Percentiles rank a stretch among this genome's conserved stretches.
These are phyloP conservation scores for Penicillium canariense DNA, from an alignment of 495 filamentous ascomycete species.

Conservation along the genomic window DNA sequence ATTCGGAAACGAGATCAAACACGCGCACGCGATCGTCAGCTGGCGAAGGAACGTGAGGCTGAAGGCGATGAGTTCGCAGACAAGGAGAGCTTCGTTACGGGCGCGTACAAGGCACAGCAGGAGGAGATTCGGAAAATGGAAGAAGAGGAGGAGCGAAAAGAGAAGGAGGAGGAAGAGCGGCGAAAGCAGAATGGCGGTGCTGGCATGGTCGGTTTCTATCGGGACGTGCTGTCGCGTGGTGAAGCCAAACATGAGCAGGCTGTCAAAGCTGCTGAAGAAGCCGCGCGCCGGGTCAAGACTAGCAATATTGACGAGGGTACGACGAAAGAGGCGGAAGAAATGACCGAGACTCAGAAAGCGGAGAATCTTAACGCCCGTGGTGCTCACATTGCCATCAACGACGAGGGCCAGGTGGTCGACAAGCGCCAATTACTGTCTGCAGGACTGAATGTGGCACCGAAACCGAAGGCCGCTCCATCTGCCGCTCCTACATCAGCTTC, in stretches of 20 bases:
- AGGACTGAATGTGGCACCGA: constrained; percentile 77
- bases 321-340: constrained; percentile 47
- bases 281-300: constrained; percentile 51
- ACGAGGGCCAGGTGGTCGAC: constrained; percentile 92
- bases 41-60: constrained; percentile 83
- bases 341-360: constrained; percentile 69
- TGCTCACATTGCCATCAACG: constrained; percentile 72
- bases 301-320: constrained; percentile 30
- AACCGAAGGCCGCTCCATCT: constrained; percentile 46
- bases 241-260: constrained; percentile 71
- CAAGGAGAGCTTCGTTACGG: constrained; percentile 95
- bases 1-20: constrained; percentile 84
- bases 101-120: constrained; percentile 93
- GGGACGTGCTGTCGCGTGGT: constrained; percentile 71
- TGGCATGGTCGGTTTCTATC: constrained; percentile 87
- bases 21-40: constrained; percentile 81
- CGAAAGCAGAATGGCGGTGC: constrained; percentile 57
- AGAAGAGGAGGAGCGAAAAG: constrained; percentile 71
- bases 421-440: constrained; percentile 87
- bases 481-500: constrained; percentile 32
- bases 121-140: constrained; percentile 75
- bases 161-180: constrained; percentile 65
- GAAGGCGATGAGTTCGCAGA: constrained; percentile 94
- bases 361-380: constrained; percentile 70
- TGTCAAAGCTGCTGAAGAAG: constrained; percentile 68